phyloP scores from a whole-genome alignment of 2,329 filamentous ascomycete genomes.

The Verticillium isaacii region DNA sequence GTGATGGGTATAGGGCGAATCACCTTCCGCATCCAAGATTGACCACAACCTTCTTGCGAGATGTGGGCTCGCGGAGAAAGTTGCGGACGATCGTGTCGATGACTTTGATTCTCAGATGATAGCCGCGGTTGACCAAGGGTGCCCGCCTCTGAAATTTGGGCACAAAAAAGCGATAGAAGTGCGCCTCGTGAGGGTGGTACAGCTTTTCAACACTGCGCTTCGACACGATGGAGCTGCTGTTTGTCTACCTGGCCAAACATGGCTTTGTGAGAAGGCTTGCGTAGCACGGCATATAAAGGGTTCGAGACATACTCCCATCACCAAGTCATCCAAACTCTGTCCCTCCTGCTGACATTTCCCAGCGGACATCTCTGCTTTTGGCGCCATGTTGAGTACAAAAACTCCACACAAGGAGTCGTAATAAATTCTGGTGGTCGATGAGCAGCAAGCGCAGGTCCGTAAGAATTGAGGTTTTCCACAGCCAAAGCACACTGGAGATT shows the following conservation, averaged over 20 bases:
- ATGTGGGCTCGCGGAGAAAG: constrained; percentile 58
- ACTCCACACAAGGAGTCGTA: not conserved
- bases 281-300: not conserved
- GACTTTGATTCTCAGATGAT: constrained; percentile 79
- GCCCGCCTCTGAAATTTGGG: constrained; percentile 75
- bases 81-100: constrained; percentile 68
- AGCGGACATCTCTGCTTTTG: not conserved
- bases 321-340: constrained; percentile 39
- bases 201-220: constrained; percentile 87
- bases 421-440: not conserved
- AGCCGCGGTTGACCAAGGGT: constrained; percentile 87
- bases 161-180: constrained; percentile 86
- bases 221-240: constrained; percentile 87
- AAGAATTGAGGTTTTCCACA: not conserved
- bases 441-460: not conserved
- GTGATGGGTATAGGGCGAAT: constrained; percentile 30
- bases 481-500: not conserved
- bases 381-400: not conserved
- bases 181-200: constrained; percentile 71
- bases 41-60: constrained; percentile 66
- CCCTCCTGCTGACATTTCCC: constrained; percentile 5
- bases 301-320: constrained; percentile 46
- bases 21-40: constrained; percentile 90
- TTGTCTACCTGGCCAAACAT: constrained; percentile 52
- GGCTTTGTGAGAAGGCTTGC: not conserved